Conservation (phyloP, 2,329 filamentous ascomycete species). For the Cryphonectria japonica region DNA sequence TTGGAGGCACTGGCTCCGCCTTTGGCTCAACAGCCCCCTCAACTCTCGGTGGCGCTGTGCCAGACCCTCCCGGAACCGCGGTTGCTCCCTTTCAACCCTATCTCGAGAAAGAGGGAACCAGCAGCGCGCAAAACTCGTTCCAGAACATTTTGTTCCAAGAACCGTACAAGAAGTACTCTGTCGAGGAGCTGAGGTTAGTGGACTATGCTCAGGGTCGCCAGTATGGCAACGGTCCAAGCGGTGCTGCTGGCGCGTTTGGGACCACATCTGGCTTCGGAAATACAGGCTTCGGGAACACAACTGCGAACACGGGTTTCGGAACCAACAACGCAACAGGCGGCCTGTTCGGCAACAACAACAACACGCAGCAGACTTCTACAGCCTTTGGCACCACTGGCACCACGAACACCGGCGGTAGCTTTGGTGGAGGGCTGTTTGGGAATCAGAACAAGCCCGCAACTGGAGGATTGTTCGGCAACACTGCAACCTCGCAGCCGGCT, state of each 20-base stretch:
- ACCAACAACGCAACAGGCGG: constrained; percentile 42
- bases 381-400: constrained; percentile 49
- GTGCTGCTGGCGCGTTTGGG: constrained; percentile 85
- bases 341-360: constrained; percentile 44
- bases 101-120: constrained; percentile 73
- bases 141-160: constrained; percentile 81
- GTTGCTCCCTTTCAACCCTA: constrained; percentile 70
- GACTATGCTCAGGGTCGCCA: constrained; percentile 89
- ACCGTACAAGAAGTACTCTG: constrained; percentile 85
- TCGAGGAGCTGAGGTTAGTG: constrained; percentile 79
- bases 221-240: constrained; percentile 84
- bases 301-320: constrained; percentile 43
- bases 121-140: constrained; percentile 63
- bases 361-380: constrained; percentile 39
- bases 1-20: constrained; percentile 43
- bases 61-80: constrained; percentile 71
- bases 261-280: constrained; percentile 53
- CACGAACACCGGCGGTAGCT: constrained; percentile 37
- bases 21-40: constrained; percentile 52
- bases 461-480: constrained; percentile 38
- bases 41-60: constrained; percentile 54
- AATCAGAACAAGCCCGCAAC: constrained; percentile 38
- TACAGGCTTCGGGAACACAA: constrained; percentile 52
- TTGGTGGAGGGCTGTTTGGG: constrained; percentile 41
- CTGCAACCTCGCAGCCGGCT: constrained; percentile 34